A percentile compares a stretch with the other conserved stretches of the same genome.
These are phyloP conservation scores for Talaromyces sp. DNA, from an alignment of 2,329 filamentous ascomycete genomes.

Conservation along the genomic window DNA sequence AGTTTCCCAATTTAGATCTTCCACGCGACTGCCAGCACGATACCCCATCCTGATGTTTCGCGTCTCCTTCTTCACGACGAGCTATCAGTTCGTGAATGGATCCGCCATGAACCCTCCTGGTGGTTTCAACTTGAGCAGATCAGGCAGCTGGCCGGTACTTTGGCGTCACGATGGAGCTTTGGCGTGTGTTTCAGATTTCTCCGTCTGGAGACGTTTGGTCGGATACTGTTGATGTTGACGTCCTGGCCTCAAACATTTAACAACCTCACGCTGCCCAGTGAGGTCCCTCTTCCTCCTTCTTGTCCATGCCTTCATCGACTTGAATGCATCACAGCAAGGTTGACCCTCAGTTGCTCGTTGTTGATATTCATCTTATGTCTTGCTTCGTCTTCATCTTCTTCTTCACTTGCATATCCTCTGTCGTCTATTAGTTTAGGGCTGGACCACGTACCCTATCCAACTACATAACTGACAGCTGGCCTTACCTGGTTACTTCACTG, in stretches of 20 bases:
- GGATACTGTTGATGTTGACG: constrained; percentile 19
- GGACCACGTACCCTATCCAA: not conserved
- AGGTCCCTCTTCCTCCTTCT: constrained; percentile 3
- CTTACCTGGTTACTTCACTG: not conserved
- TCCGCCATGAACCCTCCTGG: constrained; percentile 17
- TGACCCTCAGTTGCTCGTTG: not conserved
- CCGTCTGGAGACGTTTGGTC: constrained; percentile 22
- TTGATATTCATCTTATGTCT: constrained; percentile 13
- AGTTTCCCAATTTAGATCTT: constrained; percentile 36
- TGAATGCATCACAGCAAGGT: not conserved
- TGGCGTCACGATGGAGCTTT: constrained; percentile 28
- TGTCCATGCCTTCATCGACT: constrained; percentile 4
- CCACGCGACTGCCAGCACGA: constrained; percentile 27
- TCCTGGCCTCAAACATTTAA: constrained; percentile 31
- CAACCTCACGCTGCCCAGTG: constrained; percentile 29
- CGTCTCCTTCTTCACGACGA: constrained; percentile 9
- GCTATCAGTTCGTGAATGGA: constrained; percentile 20
- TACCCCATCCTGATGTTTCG: constrained; percentile 6
- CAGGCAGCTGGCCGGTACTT: constrained; percentile 16
- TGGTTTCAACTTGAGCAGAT: constrained; percentile 12
- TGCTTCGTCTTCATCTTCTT: not conserved
- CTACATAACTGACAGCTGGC: not conserved
- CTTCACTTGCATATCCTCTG: not conserved
- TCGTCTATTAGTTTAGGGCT: not conserved
- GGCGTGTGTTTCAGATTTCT: constrained; percentile 36